Base-by-base conservation (phyloP, 2,329 filamentous ascomycete species). In the Amphichorda felina region DNA sequence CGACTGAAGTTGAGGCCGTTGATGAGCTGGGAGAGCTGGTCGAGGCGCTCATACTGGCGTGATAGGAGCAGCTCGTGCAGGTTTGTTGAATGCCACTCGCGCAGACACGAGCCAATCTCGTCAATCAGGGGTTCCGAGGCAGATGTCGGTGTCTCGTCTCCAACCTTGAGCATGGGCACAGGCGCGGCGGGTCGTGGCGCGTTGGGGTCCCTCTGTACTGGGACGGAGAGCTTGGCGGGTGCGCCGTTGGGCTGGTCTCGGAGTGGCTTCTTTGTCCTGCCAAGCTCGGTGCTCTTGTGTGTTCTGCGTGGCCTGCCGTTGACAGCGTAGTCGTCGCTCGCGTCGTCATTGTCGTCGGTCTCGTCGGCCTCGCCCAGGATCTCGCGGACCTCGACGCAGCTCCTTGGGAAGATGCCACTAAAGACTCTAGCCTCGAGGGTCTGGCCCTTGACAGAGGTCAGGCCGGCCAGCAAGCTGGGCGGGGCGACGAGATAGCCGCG, bases 31-130 rank as follows among this genome's bases (percentile, higher is more conserved):
- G 86, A 83, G 53, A 96, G 77, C 42, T 81, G 77, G 48, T 94
- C 86, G 37, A 98, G 65, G 37, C 79, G 73, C 34, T 71, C 64
- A 58, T 98, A 98, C 53, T 88, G 78, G 40, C 86, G 75, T 15
- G 78, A 77, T 8, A 98, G 72, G 2, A 98, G 70, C 17, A 96
- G 68, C 53, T 94, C 86, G 60, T 98, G 93, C 13, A 98, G 70
- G 52, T 95, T 93, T 14, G 88, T 94, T 15, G 91, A 94, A 61
- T 98, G 89, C 93, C 91, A 98, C 69, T 98, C 91, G 47, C 91
- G 77, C 43, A 98, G 63, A 54, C 91, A 98, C 4, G 88, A 95
- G 11, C 91, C 88, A 48, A 98, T 96, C 57, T 98, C 91, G 58
- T 98, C 91, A 17, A 98, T 88, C 41, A 98, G 61, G 3, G 91